A percentile compares a stretch with the other conserved stretches of the same genome.
These are phyloP conservation scores for Fusarium sp. DNA, from an alignment of 2,329 filamentous ascomycete genomes.

Conservation along the genomic window DNA sequence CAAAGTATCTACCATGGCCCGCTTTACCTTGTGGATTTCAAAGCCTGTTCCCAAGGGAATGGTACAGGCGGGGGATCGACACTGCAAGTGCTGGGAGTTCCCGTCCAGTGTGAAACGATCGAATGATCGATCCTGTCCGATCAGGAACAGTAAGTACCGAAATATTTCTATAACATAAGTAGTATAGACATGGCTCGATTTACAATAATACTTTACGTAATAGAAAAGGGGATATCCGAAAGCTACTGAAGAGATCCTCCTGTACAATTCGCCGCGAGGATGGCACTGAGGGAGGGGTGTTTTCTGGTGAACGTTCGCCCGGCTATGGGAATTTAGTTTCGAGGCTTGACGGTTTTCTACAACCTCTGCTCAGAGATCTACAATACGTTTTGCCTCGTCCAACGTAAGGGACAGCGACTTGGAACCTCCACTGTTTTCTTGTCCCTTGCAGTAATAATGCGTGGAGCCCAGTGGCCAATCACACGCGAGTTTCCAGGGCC, in stretches of 20 bases:
- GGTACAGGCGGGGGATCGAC: conserved; percentile 36
- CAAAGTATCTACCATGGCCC: background rate
- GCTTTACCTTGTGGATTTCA: background rate
- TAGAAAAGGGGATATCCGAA: background rate
- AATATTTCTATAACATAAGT: background rate
- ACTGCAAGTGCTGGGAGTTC: conserved; percentile 31
- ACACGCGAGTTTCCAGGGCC: background rate
- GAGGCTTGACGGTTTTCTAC: conserved; percentile 26
- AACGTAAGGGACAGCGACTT: conserved; percentile 27
- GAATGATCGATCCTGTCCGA: conserved; percentile 1
- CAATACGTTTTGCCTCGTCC: background rate
- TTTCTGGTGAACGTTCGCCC: conserved; percentile 5
- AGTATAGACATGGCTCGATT: background rate
- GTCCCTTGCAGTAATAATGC: conserved; percentile 25
- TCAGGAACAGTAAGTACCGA: background rate
- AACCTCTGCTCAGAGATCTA: background rate
- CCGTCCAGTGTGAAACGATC: conserved; percentile 2
- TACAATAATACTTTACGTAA: background rate
- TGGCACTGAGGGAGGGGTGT: too few relatives aligned
- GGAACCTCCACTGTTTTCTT: conserved; percentile 3
- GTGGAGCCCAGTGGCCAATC: conserved; percentile 10
- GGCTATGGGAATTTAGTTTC: conserved; percentile 2
- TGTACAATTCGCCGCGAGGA: background rate
- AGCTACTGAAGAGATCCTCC: background rate
- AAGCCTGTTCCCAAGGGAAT: conserved; percentile 14